Base-by-base conservation (phyloP, 768 basidiomycete species). In the Tulasnella sp. region DNA sequence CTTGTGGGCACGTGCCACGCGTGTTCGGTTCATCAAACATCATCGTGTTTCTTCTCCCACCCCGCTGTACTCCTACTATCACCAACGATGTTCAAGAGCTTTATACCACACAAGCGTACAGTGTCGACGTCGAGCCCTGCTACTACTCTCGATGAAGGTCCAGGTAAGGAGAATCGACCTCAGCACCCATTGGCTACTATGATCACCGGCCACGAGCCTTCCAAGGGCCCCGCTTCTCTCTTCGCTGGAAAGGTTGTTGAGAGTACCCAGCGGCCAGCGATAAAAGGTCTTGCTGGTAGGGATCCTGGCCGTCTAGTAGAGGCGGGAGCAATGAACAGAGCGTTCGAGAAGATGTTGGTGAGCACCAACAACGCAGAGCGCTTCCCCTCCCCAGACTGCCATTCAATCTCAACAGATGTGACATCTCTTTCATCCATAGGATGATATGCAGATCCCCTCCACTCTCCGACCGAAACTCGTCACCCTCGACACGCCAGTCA, bases 391-490 rank as follows among this genome's bases (percentile, higher is more conserved):
- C 1, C 11, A 2, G 4, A 1, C 48, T 38, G 22, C 53, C 57
- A 25, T 24, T 51, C 41, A 42, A 0, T 48, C 1, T 42, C 15
- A 9, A 17, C 17, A 3, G 24, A 53, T 19, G 21, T 59, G 45
- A 48, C 53, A 49, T 10, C 57, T 38, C 15, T 57, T 50, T 22
- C 10, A 54, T 56, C 34, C 59, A 11, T 63, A 92, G 90, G 87
- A 93, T 69, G 88, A 91, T 60, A 80, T 93, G 53, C 90, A 93
- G 71, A 90, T 93, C 21, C 91, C 91, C 2, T 72, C 79, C 5
- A 80, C 80, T 2, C 73, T 92, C 22, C 79, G 91, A 7, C 84
- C 83, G 1, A 89, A 90, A 70, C 79, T 93, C 17, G 75, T 76
- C 49, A 81, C 80, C 15, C 88, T 94, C 80, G 88, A 93, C 59